Evolutionary conservation across 1,139 yeast genomes (phyloP).

Genomic region (Candida labiduridarum): DNA sequence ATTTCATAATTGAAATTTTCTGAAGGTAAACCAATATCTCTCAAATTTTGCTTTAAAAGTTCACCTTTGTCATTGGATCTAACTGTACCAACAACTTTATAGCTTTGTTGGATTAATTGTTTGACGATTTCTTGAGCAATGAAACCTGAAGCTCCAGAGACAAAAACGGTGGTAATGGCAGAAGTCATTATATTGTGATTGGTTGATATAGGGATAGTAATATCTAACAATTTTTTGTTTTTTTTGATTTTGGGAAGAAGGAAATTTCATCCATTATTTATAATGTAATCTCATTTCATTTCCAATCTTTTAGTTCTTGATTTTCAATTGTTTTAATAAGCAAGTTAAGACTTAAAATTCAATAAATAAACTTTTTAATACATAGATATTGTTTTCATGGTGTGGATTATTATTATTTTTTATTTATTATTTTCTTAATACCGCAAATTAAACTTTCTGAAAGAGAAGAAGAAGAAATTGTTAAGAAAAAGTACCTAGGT

Average conservation of each 20-base stretch:
- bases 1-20: slow-evolving; percentile 20
- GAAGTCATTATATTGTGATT: slow-evolving; percentile 9
- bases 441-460: no score
- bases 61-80: slow-evolving; percentile 35
- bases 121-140: slow-evolving; percentile 32
- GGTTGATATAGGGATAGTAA: neutral
- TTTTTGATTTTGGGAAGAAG: no score
- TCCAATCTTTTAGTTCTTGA: neutral
- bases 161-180: slow-evolving; percentile 23
- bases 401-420: no score
- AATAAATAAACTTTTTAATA: no score
- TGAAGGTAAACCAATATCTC: neutral
- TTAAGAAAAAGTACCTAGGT: no score
- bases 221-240: no score
- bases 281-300: neutral
- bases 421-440: no score
- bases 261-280: no score
- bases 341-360: no score
- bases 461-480: no score
- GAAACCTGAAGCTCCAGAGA: slow-evolving; percentile 42
- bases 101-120: slow-evolving; percentile 25
- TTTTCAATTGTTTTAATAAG: no score
- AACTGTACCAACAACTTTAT: slow-evolving; percentile 37
- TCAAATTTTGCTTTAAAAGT: slow-evolving; percentile 17
- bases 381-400: no score